Conservation (phyloP, 78 protist species). For the Bigelowiella natans region DNA sequence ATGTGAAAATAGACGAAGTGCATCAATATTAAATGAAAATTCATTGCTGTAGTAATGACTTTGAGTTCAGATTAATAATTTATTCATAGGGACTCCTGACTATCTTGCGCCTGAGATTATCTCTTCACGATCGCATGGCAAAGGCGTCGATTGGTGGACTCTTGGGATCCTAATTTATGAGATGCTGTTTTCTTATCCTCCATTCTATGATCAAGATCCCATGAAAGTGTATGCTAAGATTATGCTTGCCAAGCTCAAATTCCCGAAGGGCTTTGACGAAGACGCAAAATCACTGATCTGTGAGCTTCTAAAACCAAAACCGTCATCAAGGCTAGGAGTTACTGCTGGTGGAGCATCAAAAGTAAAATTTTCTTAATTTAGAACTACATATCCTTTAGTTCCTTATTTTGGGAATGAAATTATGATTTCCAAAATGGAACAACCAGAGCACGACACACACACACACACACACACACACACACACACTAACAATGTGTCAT, state of each 20-base stretch:
- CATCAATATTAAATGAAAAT: too few relatives aligned
- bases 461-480: background rate
- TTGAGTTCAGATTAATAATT: too few relatives aligned
- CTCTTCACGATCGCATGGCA: background rate
- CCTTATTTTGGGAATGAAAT: background rate
- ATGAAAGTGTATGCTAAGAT: constrained; percentile 8
- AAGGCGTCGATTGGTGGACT: constrained; percentile 10
- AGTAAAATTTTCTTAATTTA: background rate
- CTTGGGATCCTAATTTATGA: background rate
- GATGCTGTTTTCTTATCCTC: background rate
- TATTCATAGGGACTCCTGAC: too few relatives aligned
- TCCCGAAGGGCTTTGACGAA: background rate
- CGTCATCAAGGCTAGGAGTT: constrained; percentile 3
- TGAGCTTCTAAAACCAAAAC: background rate
- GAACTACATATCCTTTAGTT: background rate
- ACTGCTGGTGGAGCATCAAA: background rate
- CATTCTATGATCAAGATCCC: constrained; percentile 20
- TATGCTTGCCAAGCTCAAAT: background rate
- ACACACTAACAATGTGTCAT: background rate
- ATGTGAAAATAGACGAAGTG: too few relatives aligned
- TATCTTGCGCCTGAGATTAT: background rate
- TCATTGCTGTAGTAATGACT: too few relatives aligned
- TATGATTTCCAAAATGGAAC: background rate
- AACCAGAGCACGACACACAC: background rate
- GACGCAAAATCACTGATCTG: background rate